Evolutionary conservation across 352 stramenopile species (phyloP).

Genomic region (Phytophthora chlamydospora): DNA sequence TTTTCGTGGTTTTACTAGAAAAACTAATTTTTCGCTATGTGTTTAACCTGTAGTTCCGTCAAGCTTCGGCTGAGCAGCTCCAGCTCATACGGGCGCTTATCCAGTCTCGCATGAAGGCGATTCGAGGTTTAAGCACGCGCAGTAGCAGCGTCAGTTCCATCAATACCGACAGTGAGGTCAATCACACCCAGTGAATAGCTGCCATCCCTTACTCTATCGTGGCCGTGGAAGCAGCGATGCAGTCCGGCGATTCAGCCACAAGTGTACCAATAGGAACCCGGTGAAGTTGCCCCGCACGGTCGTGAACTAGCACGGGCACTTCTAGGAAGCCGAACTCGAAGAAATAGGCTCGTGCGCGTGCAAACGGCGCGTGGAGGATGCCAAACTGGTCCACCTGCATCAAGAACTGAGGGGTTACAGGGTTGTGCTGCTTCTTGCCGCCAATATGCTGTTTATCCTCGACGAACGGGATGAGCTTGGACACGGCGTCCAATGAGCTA

Average conservation of each 20-base stretch:
- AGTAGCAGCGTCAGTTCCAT: slow-evolving; percentile 2
- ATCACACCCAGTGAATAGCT: not conserved
- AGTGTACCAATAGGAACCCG: slow-evolving; percentile 46
- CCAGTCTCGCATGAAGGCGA: slow-evolving; percentile 29
- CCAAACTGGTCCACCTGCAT: slow-evolving; percentile 91
- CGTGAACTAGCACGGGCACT: slow-evolving; percentile 49
- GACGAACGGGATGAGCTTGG: slow-evolving; percentile 67
- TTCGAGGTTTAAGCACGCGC: slow-evolving; percentile 3
- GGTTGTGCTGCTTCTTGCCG: slow-evolving; percentile 7
- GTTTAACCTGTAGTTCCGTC: slow-evolving; percentile 42
- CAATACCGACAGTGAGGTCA: not conserved
- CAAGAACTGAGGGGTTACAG: slow-evolving; percentile 47
- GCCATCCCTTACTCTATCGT: slow-evolving; percentile 12
- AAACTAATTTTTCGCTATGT: slow-evolving; percentile 7
- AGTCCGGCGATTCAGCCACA: slow-evolving; percentile 58
- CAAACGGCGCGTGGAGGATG: slow-evolving; percentile 86
- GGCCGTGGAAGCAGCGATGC: slow-evolving; percentile 47
- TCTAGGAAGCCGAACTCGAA: slow-evolving; percentile 74
- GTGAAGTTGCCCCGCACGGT: slow-evolving; percentile 34
- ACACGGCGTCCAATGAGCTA: slow-evolving; percentile 62
- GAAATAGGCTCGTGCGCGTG: slow-evolving; percentile 82
- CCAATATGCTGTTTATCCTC: slow-evolving; percentile 36
- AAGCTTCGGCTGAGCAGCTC: slow-evolving; percentile 54
- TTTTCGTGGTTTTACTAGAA: slow-evolving; percentile 6
- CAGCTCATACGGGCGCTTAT: slow-evolving; percentile 50